Evolutionary conservation across 352 stramenopile species (phyloP).

Genomic region (Phytopythium ostracodes): DNA sequence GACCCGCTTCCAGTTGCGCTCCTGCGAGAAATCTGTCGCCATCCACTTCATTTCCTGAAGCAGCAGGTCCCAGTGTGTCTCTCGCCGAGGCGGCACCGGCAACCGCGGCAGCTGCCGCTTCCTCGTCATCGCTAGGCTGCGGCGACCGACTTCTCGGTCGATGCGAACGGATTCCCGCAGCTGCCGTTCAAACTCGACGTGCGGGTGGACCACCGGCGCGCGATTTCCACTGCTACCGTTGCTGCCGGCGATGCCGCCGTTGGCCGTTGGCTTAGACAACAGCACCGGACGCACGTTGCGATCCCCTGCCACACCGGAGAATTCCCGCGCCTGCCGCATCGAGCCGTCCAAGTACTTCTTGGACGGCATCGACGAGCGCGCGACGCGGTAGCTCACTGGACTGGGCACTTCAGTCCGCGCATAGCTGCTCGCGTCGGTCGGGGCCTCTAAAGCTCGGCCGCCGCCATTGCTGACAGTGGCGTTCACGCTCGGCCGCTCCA

Average conservation of each 20-base stretch:
- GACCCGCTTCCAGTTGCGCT: slow-evolving; percentile 94
- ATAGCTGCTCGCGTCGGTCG: neutral
- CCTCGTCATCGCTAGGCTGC: slow-evolving; percentile 33
- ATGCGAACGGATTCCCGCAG: slow-evolving; percentile 47
- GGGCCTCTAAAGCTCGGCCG: neutral
- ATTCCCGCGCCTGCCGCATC: slow-evolving; percentile 29
- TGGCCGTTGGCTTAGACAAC: neutral
- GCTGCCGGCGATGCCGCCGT: neutral
- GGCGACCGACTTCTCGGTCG: slow-evolving; percentile 32
- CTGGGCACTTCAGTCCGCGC: neutral
- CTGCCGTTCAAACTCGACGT: slow-evolving; percentile 46
- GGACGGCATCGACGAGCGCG: slow-evolving; percentile 33
- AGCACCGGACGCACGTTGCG: slow-evolving; percentile 2
- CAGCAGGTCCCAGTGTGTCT: slow-evolving; percentile 92
- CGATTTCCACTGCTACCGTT: neutral
- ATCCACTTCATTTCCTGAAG: slow-evolving; percentile 97
- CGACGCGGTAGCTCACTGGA: slow-evolving; percentile 16
- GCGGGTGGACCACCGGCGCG: slow-evolving; percentile 18
- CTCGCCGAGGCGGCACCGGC: slow-evolving; percentile 38
- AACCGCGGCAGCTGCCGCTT: slow-evolving; percentile 75
- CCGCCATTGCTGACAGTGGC: neutral
- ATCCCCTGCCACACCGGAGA: slow-evolving; percentile 1
- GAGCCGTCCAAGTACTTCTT: slow-evolving; percentile 38
- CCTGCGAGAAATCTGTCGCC: slow-evolving; percentile 94
- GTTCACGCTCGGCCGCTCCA: neutral